Base-by-base conservation (phyloP, 2,329 filamentous ascomycete genomes). In the Verticillium nubilum region DNA sequence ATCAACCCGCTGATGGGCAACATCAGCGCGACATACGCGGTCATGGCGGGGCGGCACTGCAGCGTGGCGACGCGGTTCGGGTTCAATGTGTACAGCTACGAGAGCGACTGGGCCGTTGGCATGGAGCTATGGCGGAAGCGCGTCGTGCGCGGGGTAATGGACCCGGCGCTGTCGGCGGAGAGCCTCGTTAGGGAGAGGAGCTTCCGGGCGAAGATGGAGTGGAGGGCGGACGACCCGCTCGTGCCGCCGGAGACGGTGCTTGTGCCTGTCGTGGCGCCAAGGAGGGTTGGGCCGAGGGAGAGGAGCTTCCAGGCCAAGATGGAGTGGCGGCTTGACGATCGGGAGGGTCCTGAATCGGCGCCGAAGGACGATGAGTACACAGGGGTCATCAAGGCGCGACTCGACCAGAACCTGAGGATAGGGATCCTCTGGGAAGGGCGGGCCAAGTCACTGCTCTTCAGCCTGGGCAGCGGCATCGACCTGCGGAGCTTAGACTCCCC, bases 1-100 rank as follows among this genome's bases (percentile, higher is more conserved):
- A 75, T 97, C 55, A 98, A 97, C 67, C 95, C 95, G 4, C 79
- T 99, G 55, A 97, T 97, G 86, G 95, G 95, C 19, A 96, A 91
- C 69, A 82, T 99, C 61, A 93, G 90, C 60, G 91, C 92, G 35
- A 96, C 87, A 17, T 99, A 99, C 72, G 91, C 95, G 0, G 91
- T 98, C 54, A 89, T 91, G 68, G 94, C 94, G 2, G 92, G 92
- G 3, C 85, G 85, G 33, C 86, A 92, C 67, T 85, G 96, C 66
- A 90, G 92, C 12, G 83, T 99, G 56, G 95, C 92, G 64, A 96
- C 92, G 25, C 87, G 90, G 56, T 94, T 98, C 76, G 92, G 96
- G 70, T 99, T 99, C 76, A 99, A 99, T 69, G 90, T 97, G 56
- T 98, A 97, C 76, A 97, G 92, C 71, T 99, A 97, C 78, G 95